A percentile compares a stretch with the other conserved stretches of the same genome.
phyloP scores from a whole-genome alignment of 768 basidiomycete species.

The Boletus rubroflammeus region DNA sequence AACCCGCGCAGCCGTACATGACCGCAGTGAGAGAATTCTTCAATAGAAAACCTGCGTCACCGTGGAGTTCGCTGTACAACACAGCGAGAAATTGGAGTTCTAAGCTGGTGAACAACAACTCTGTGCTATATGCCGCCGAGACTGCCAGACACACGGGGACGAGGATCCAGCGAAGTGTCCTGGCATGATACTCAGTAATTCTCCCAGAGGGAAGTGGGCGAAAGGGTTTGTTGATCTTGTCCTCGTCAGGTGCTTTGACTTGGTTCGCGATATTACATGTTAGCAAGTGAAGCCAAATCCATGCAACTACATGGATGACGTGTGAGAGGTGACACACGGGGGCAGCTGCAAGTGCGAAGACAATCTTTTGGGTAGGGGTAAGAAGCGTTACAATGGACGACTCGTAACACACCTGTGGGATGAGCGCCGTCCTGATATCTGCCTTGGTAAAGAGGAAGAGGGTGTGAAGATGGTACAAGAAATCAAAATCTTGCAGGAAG shows the following conservation, averaged over 20 bases:
- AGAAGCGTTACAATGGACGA: not conserved
- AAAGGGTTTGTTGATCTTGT: constrained; percentile 39
- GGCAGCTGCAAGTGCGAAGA: constrained; percentile 29
- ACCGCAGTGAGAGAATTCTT: constrained; percentile 32
- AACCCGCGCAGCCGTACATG: constrained; percentile 33
- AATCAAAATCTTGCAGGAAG: not conserved
- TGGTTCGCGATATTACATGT: constrained; percentile 41
- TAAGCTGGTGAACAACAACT: constrained; percentile 30
- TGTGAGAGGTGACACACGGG: constrained; percentile 12
- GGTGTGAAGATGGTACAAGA: constrained; percentile 18
- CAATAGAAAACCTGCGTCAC: constrained; percentile 26
- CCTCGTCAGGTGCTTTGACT: constrained; percentile 36
- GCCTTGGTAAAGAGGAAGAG: constrained; percentile 24
- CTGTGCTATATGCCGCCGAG: constrained; percentile 29
- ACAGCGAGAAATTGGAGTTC: constrained; percentile 19
- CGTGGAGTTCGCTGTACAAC: constrained; percentile 35
- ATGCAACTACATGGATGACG: constrained; percentile 27
- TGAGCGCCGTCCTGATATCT: constrained; percentile 15
- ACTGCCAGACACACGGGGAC: constrained; percentile 30
- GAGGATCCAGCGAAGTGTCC: constrained; percentile 34
- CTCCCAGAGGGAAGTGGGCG: constrained; percentile 42
- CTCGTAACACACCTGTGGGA: constrained; percentile 16
- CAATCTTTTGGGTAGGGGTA: constrained; percentile 19
- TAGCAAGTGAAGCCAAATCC: constrained; percentile 44
- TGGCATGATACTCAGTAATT: constrained; percentile 32